Evolutionary conservation across 169 alveolate genomes (phyloP).

Genomic region (Cyclospora cayetanensis): DNA sequence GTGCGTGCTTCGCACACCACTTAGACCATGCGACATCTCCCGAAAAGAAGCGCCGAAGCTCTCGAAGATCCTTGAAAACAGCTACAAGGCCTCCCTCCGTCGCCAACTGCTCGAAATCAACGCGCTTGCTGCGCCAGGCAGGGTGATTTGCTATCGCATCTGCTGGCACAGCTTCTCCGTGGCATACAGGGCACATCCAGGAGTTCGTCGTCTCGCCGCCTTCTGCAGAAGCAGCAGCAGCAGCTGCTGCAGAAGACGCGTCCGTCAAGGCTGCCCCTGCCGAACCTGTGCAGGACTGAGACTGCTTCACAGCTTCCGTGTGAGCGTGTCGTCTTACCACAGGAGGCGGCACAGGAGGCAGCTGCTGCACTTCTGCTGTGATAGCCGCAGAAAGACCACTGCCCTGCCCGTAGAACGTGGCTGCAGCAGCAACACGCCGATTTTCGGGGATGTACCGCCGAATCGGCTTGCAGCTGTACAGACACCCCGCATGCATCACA

Average conservation of each 20-base stretch:
- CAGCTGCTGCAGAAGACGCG: conserved; percentile 12
- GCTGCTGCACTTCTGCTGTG: not conserved
- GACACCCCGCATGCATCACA: conserved; percentile 33
- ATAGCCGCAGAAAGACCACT: not conserved
- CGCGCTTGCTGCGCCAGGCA: conserved; percentile 30
- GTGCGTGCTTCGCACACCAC: not conserved
- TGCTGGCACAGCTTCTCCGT: conserved; percentile 52
- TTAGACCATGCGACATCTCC: not conserved
- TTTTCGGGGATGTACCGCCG: conserved; percentile 17
- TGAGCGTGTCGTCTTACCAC: not conserved
- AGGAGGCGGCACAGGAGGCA: not conserved
- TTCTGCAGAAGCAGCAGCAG: not conserved
- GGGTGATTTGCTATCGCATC: not conserved
- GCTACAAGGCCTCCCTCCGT: conserved; percentile 24
- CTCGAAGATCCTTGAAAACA: not conserved
- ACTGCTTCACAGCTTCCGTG: not conserved
- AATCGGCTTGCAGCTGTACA: conserved; percentile 50
- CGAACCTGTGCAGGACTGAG: not conserved
- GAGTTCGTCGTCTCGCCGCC: not conserved
- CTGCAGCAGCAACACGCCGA: conserved; percentile 30
- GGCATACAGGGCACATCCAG: conserved; percentile 69
- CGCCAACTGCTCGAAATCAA: conserved; percentile 13
- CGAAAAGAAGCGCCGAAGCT: conserved; percentile 27
- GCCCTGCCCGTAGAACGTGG: not conserved
- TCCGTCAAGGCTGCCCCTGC: too few species aligned